A percentile compares a stretch with the other conserved stretches of the same genome.
phyloP scores from a whole-genome alignment of 2,329 filamentous ascomycete species.

The Colletotrichum tropicale region DNA sequence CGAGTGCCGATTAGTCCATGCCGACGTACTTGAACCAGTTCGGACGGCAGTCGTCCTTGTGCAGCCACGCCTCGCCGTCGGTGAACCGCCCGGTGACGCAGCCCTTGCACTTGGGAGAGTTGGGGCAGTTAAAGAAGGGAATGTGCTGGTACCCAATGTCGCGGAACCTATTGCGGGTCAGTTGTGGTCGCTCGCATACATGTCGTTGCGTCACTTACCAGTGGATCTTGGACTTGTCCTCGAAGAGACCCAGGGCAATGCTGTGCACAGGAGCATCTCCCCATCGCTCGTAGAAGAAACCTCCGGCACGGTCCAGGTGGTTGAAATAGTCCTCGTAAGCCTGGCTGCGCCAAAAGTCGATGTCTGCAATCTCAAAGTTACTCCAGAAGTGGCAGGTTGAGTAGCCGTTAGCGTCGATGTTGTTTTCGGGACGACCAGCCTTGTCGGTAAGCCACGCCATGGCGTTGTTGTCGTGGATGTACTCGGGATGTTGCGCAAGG shows the following conservation, averaged over 20 bases:
- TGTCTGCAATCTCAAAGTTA: conserved; percentile 95
- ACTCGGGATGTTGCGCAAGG: conserved; percentile 80
- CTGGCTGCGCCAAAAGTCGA: conserved; percentile 90
- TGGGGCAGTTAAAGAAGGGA: conserved; percentile 98
- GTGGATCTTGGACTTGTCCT: conserved; percentile 88
- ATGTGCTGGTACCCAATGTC: conserved; percentile 99
- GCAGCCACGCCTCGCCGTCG: conserved; percentile 83
- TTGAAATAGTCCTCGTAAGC: conserved; percentile 96
- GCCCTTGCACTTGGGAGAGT: conserved; percentile 89
- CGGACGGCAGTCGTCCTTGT: conserved; percentile 90
- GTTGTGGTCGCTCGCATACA: not conserved
- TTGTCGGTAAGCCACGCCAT: conserved; percentile 87
- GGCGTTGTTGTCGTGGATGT: conserved; percentile 84
- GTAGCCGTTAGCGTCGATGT: conserved; percentile 84
- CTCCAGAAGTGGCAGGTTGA: conserved; percentile 99
- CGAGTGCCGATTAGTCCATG: conserved; percentile 61
- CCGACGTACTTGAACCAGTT: conserved; percentile 98
- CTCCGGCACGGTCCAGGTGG: conserved; percentile 89
- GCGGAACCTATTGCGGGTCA: conserved; percentile 78
- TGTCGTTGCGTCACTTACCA: conserved; percentile 68
- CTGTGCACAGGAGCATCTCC: conserved; percentile 97
- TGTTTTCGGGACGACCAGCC: conserved; percentile 77
- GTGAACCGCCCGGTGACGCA: conserved; percentile 89
- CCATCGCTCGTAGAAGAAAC: conserved; percentile 99
- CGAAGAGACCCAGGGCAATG: conserved; percentile 89